Conservation (phyloP, 495 filamentous ascomycete genomes). For the Poronia punctata region DNA sequence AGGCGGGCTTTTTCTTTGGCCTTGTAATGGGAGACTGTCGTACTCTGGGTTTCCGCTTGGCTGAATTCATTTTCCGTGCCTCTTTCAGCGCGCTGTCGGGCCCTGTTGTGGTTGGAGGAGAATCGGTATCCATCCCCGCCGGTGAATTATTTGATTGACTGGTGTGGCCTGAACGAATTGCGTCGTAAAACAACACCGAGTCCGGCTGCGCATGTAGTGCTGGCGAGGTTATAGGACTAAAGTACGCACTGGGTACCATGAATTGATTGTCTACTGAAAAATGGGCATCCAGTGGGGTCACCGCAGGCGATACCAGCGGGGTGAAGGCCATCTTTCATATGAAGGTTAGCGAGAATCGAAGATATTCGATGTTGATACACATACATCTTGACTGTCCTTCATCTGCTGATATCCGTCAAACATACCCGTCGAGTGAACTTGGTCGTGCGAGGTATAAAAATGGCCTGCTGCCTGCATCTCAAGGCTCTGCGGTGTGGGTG, state of each 20-base stretch:
- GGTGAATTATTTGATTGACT: slow-evolving; percentile 36
- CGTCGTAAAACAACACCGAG: slow-evolving; percentile 35
- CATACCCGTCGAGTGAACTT: slow-evolving; percentile 24
- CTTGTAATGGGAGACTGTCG: slow-evolving; percentile 85
- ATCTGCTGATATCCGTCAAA: slow-evolving; percentile 53
- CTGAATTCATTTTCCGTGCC: slow-evolving; percentile 35
- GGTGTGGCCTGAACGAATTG: slow-evolving; percentile 28
- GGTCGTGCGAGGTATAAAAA: slow-evolving; percentile 52
- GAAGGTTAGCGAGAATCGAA: slow-evolving; percentile 23
- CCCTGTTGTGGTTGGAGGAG: slow-evolving; percentile 27
- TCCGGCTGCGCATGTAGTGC: slow-evolving; percentile 76
- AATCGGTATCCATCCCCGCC: slow-evolving; percentile 39
- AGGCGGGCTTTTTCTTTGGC: slow-evolving; percentile 56
- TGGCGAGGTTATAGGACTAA: slow-evolving; percentile 89
- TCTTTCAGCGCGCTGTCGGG: slow-evolving; percentile 40
- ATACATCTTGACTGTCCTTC: slow-evolving; percentile 74
- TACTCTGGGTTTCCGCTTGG: slow-evolving; percentile 45
- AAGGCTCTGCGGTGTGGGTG: slow-evolving; percentile 88
- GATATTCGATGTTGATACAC: slow-evolving; percentile 20
- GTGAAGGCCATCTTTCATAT: slow-evolving; percentile 78
- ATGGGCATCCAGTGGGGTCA: slow-evolving; percentile 81
- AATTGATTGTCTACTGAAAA: slow-evolving; percentile 74
- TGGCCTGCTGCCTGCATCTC: slow-evolving; percentile 72
- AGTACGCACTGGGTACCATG: slow-evolving; percentile 78
- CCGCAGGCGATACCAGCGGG: slow-evolving; percentile 87